These are phyloP conservation scores for Salix caprea DNA, from an alignment of 345 rosid species.

Conservation along the genomic window DNA sequence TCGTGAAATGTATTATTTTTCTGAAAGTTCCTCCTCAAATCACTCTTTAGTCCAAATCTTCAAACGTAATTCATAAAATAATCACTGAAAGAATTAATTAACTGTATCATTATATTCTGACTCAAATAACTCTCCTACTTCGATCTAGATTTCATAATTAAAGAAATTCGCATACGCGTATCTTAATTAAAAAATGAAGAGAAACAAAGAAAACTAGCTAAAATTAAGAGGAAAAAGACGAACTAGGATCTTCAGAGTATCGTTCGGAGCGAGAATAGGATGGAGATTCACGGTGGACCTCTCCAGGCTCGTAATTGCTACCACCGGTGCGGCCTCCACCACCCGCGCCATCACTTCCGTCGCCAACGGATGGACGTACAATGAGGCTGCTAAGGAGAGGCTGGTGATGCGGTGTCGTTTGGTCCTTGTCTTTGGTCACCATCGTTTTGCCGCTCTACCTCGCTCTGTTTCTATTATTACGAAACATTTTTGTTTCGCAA, in stretches of 20 bases:
- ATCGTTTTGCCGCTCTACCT: constrained; percentile 24
- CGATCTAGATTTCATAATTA: neutral
- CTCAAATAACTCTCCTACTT: neutral
- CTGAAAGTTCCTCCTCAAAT: neutral
- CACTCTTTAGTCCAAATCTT: neutral
- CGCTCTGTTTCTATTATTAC: too few species aligned
- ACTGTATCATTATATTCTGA: neutral
- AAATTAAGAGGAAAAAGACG: constrained; percentile 18
- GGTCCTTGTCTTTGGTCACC: constrained; percentile 76
- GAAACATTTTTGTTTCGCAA: too few species aligned
- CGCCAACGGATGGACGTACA: constrained; percentile 61
- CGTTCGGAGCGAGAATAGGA: constrained; percentile 57
- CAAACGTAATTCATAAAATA: neutral
- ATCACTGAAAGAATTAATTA: neutral
- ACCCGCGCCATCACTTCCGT: constrained; percentile 35
- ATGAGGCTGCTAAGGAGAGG: constrained; percentile 80
- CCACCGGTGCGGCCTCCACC: constrained; percentile 33
- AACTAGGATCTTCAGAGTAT: constrained; percentile 57
- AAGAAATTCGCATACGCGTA: neutral
- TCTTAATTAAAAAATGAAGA: neutral
- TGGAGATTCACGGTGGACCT: constrained; percentile 58
- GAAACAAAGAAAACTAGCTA: neutral
- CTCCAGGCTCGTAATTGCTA: constrained; percentile 64
- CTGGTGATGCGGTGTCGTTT: constrained; percentile 56
- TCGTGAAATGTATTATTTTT: neutral